Percentiles rank a stretch among this genome's conserved stretches.
Evolutionary conservation across 129 eudicot genomes (phyloP).

Genomic region (Pseudognaphalium luteoalbum): DNA sequence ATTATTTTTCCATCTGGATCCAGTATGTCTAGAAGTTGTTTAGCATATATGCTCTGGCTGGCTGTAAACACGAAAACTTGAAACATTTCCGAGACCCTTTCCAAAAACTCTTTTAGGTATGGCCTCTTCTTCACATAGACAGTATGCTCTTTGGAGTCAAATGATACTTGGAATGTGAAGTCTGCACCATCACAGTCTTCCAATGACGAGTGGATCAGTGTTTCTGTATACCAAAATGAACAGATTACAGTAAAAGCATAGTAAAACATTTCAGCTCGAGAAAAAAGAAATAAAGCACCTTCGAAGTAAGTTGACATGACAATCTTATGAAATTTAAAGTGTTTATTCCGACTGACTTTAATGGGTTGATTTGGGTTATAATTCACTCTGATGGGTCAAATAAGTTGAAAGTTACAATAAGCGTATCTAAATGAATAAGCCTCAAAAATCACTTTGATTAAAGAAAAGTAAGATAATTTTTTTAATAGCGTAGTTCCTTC

Average conservation of each 20-base stretch:
- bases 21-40: constrained; percentile 78
- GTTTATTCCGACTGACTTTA: not conserved
- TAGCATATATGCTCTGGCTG: constrained; percentile 92
- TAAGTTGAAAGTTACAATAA: not conserved
- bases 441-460: not conserved
- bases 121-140: constrained; percentile 93
- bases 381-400: not conserved
- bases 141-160: constrained; percentile 71
- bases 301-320: not conserved
- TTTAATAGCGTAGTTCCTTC: not conserved
- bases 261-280: not conserved
- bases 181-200: constrained; percentile 82
- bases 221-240: constrained; percentile 53
- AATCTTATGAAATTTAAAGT: too few species aligned
- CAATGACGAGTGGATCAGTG: constrained; percentile 90
- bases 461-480: not conserved
- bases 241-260: not conserved
- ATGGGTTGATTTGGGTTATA: too few species aligned
- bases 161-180: constrained; percentile 74
- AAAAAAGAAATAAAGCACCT: not conserved
- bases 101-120: constrained; percentile 65
- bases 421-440: not conserved
- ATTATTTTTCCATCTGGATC: constrained; percentile 89
- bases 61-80: constrained; percentile 88
- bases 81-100: constrained; percentile 88